Conservation (phyloP, 2,329 filamentous ascomycete species). For the Dothistroma septosporum region DNA sequence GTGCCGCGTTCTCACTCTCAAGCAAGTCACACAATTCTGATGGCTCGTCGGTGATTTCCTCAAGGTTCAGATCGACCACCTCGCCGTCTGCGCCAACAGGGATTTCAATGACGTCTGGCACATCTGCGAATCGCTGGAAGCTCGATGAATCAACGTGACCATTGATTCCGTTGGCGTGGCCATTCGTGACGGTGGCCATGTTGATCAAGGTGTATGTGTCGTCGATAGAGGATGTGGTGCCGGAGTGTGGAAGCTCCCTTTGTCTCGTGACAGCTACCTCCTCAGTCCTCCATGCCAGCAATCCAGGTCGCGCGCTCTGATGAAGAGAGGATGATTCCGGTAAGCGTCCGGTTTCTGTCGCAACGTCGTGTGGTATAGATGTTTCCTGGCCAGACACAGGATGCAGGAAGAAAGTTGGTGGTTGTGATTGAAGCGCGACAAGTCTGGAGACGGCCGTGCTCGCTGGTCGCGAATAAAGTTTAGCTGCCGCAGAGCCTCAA, state of each 20-base stretch:
- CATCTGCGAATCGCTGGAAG: constrained; percentile 55
- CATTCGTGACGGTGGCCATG: constrained; percentile 52
- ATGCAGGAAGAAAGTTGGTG: background rate
- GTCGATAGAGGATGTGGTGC: background rate
- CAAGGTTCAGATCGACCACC: constrained; percentile 88
- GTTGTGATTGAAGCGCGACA: background rate
- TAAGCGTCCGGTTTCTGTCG: background rate
- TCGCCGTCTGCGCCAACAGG: constrained; percentile 60
- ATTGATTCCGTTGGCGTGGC: constrained; percentile 51
- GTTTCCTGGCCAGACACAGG: background rate
- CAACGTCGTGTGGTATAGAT: background rate
- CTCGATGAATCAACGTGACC: constrained; percentile 38
- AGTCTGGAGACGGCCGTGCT: background rate
- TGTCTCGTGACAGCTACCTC: background rate
- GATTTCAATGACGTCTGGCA: constrained; percentile 61
- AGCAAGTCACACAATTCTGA: constrained; percentile 92
- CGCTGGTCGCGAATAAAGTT: background rate
- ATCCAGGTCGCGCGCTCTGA: background rate
- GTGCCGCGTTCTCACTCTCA: constrained; percentile 87
- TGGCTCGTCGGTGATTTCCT: constrained; percentile 82
- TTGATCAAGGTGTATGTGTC: constrained; percentile 14
- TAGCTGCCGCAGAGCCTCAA: constrained; percentile 15
- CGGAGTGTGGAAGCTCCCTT: background rate
- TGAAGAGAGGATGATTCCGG: background rate
- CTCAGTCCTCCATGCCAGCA: background rate